Percentiles rank a stretch among this genome's conserved stretches.
Conservation (phyloP, 75 land plant genomes). For the Chamaecyparis obtusa region DNA sequence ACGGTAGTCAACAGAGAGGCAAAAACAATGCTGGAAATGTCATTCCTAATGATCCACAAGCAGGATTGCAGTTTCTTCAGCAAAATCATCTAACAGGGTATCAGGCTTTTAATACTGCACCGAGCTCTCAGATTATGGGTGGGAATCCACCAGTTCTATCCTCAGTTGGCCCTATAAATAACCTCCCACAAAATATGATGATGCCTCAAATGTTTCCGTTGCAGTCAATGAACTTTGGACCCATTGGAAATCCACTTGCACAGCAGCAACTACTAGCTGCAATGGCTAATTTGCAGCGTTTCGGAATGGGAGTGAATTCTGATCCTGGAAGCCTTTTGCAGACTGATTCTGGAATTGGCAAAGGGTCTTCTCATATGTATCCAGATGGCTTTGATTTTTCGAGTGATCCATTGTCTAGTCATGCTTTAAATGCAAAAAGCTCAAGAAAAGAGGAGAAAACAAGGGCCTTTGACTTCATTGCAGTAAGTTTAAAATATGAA, state of each 20-base stretch:
- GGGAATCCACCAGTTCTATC: slow-evolving; percentile 23
- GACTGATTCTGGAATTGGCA: slow-evolving; percentile 14
- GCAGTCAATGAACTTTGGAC: slow-evolving; percentile 46
- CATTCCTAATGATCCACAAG: slow-evolving; percentile 12
- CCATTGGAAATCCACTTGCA: slow-evolving; percentile 53
- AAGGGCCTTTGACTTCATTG: slow-evolving; percentile 74
- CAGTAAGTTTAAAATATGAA: slow-evolving; percentile 40
- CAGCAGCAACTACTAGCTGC: slow-evolving; percentile 62
- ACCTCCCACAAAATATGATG: slow-evolving; percentile 40
- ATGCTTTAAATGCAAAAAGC: slow-evolving; percentile 22
- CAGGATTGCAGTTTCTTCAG: slow-evolving; percentile 9
- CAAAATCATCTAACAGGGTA: slow-evolving; percentile 15
- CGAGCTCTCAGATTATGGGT: slow-evolving; percentile 21
- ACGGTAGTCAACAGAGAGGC: slow-evolving; percentile 13
- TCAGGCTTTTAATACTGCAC: slow-evolving; percentile 16
- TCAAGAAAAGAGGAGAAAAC: slow-evolving; percentile 62
- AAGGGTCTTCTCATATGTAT: slow-evolving; percentile 21
- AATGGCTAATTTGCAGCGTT: slow-evolving; percentile 53
- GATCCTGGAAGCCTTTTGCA: slow-evolving; percentile 12
- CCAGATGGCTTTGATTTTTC: slow-evolving; percentile 63
- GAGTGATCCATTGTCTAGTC: slow-evolving; percentile 29
- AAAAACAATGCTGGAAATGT: slow-evolving; percentile 4
- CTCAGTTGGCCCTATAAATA: slow-evolving; percentile 33
- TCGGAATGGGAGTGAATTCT: slow-evolving; percentile 27
- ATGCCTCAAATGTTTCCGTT: slow-evolving; percentile 38